Evolutionary conservation across 2,329 filamentous ascomycete genomes (phyloP), one percentile per base, ranked within the genome.

Genomic region (Penicillium concentricum): DNA sequence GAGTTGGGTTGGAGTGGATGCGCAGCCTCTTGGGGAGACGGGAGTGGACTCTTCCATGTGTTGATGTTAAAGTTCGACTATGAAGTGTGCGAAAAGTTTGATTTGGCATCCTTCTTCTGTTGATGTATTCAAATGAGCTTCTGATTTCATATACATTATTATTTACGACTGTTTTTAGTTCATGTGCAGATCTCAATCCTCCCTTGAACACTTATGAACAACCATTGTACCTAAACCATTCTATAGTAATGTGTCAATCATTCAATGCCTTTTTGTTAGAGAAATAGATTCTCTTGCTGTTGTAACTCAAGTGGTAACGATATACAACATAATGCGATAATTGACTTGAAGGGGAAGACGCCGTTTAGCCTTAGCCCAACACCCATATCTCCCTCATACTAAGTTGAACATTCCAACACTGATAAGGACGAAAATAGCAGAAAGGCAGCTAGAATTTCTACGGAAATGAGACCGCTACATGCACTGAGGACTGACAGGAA

Each of bases 11-110:
- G 55, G 92, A 95, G 74, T 96, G 92, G 92, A 76, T 96, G 58
- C 84, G 92, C 65, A 92, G 86, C 68, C 75, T 96, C 49, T 75
- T 96, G 49, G 92, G 92, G 4, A 85, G 86, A 74, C 86, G 89
- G 67, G 92, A 97, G 74, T 96, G 93, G 90, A 85, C 89, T 66
- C 84, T 99, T 62, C 91, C 93, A 56, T 97, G 92, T 73, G 83
- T 99, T 75, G 92, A 96, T 74, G 84, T 97, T 30, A 87, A 92
- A 67, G 86, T 97, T 51, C 82, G 90, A 61, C 77, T 96, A 62
- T 94, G 68, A 79, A 37, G 10, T 24, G 22, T 8, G 18, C 18
- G 52, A 47, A 46, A 54, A 47, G 16, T 35, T 53, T 47, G n/a
- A n/a, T 53, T 44, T 13, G 28, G 38, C 30, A 38, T 30, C 28